These are phyloP conservation scores for Carex arenaria DNA, from an alignment of 202 grass and related monocot species.

Conservation along the genomic window DNA sequence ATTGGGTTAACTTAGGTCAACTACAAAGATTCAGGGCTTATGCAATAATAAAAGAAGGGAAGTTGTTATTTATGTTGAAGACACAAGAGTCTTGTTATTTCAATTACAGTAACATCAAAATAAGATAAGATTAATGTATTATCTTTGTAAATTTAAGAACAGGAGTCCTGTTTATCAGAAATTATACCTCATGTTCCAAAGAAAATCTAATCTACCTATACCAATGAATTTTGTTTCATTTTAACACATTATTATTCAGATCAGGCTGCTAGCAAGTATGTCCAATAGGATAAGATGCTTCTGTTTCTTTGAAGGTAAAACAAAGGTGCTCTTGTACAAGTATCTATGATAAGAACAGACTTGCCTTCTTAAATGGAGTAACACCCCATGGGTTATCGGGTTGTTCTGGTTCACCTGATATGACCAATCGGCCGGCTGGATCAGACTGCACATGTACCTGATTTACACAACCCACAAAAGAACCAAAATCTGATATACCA, in stretches of 20 bases:
- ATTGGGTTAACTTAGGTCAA: background rate
- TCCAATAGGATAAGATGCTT: background rate
- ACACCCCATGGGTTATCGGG: constrained; percentile 96
- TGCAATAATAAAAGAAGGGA: background rate
- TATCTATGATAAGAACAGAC: constrained; percentile 22
- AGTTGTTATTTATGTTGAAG: background rate
- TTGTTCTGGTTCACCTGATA: constrained; percentile 90
- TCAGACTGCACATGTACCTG: constrained; percentile 99
- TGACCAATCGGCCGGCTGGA: constrained; percentile 88
- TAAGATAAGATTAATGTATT: background rate
- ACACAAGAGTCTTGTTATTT: background rate
- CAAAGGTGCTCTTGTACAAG: constrained; percentile 15
- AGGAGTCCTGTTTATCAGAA: background rate
- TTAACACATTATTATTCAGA: background rate
- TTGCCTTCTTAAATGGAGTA: constrained; percentile 92
- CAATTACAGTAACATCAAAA: background rate
- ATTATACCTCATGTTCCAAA: background rate
- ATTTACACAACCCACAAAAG: constrained; percentile 24
- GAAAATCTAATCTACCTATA: background rate
- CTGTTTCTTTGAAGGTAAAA: background rate
- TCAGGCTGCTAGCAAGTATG: background rate
- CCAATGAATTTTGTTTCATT: background rate
- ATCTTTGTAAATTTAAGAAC: background rate
- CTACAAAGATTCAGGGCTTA: background rate
- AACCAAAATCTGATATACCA: constrained; percentile 6